Percentiles rank a stretch among this genome's conserved stretches.
Evolutionary conservation across 192 early-diverging fungal genomes (phyloP).

Genomic region (Glomus cerebriforme): DNA sequence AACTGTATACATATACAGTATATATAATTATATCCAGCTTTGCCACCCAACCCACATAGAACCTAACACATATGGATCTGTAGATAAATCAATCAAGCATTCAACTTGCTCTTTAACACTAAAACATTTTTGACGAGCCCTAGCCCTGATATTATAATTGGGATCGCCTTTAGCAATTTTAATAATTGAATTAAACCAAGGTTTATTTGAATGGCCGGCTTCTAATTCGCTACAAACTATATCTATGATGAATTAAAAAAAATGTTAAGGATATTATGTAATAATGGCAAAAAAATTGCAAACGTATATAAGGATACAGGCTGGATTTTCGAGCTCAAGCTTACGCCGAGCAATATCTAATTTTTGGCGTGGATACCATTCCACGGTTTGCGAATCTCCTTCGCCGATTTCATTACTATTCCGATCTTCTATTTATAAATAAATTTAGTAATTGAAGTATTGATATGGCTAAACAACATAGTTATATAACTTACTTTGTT

Average conservation of each 20-base stretch:
- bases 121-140: conserved; percentile 44
- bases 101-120: conserved; percentile 68
- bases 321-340: conserved; percentile 70
- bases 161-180: conserved; percentile 55
- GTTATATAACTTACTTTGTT: conserved; percentile 50
- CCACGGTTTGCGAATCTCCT: conserved; percentile 42
- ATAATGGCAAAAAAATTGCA: conserved; percentile 41
- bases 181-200: conserved; percentile 49
- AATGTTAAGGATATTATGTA: conserved; percentile 19
- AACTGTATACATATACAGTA: too few relatives aligned
- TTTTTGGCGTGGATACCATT: conserved; percentile 80
- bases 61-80: conserved; percentile 68
- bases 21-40: conserved; percentile 48
- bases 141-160: conserved; percentile 47
- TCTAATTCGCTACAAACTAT: conserved; percentile 52
- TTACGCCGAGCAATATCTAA: conserved; percentile 71
- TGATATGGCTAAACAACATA: background rate
- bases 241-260: background rate
- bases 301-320: conserved; percentile 36
- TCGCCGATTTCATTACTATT: conserved; percentile 43
- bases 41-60: conserved; percentile 71
- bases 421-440: conserved; percentile 37
- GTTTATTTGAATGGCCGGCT: conserved; percentile 62
- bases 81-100: conserved; percentile 75
- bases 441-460: background rate